Percentiles rank a stretch among this genome's conserved stretches.
These are phyloP conservation scores for Rhizopus microsporus DNA, from an alignment of 371 early-diverging fungal genomes.

Conservation along the genomic window DNA sequence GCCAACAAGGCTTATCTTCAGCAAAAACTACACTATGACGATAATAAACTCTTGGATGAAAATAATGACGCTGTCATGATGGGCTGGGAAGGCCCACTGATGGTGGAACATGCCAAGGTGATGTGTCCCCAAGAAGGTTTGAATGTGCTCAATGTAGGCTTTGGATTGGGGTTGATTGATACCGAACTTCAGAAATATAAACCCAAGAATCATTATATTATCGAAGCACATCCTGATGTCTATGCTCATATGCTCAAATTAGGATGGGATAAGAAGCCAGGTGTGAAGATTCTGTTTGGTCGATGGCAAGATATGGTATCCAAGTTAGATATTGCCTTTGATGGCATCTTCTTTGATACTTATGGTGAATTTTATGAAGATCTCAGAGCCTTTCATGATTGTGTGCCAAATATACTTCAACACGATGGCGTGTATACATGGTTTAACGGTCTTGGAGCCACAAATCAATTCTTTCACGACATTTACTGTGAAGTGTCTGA, in stretches of 20 bases:
- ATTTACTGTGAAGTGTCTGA: slow-evolving; percentile 88
- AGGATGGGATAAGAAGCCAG: slow-evolving; percentile 86
- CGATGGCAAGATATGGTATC: slow-evolving; percentile 92
- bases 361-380: slow-evolving; percentile 95
- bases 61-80: slow-evolving; percentile 96
- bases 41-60: slow-evolving; percentile 77
- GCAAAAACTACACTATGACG: slow-evolving; percentile 77
- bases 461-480: slow-evolving; percentile 93
- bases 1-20: slow-evolving; percentile 81
- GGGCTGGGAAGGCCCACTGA: slow-evolving; percentile 96
- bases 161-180: slow-evolving; percentile 94
- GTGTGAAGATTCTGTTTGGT: slow-evolving; percentile 87
- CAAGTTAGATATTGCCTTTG: slow-evolving; percentile 69
- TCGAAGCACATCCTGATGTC: slow-evolving; percentile 97
- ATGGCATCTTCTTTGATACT: slow-evolving; percentile 94
- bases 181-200: slow-evolving; percentile 71
- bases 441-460: slow-evolving; percentile 94
- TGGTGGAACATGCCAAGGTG: slow-evolving; percentile 85
- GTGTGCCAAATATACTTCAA: slow-evolving; percentile 77
- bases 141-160: slow-evolving; percentile 82
- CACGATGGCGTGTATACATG: slow-evolving; percentile 85
- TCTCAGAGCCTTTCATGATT: slow-evolving; percentile 83
- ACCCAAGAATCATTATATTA: slow-evolving; percentile 83
- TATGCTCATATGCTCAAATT: slow-evolving; percentile 81
- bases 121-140: slow-evolving; percentile 73